phyloP scores from a whole-genome alignment of 495 filamentous ascomycete species.

The Physcia stellaris region DNA sequence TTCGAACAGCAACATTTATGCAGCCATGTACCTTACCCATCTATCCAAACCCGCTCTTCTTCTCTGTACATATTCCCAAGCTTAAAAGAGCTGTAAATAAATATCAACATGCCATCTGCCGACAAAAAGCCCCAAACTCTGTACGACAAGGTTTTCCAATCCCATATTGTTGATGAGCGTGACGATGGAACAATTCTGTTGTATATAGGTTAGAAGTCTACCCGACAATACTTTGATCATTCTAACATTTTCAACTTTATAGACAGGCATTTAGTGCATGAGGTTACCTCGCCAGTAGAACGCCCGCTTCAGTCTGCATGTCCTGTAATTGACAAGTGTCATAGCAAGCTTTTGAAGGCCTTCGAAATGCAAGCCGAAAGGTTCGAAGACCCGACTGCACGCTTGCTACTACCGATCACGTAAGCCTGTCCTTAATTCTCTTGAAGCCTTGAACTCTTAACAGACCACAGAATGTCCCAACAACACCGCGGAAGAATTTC shows the following conservation, averaged over 20 bases:
- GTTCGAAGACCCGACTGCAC: slow-evolving; percentile 94
- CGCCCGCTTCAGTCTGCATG: neutral
- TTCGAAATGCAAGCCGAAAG: slow-evolving; percentile 70
- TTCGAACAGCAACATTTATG: too few species aligned
- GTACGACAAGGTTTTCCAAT: slow-evolving; percentile 94
- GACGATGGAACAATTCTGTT: slow-evolving; percentile 82
- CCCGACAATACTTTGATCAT: slow-evolving; percentile 1
- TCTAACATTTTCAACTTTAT: too few species aligned
- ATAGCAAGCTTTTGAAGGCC: slow-evolving; percentile 92
- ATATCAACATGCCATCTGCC: slow-evolving; percentile 60
- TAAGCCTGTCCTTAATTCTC: slow-evolving; percentile 36
- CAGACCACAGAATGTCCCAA: slow-evolving; percentile 72
- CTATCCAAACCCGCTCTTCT: slow-evolving; percentile 11
- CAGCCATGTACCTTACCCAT: neutral
- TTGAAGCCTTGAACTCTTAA: slow-evolving; percentile 7
- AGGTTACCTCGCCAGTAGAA: slow-evolving; percentile 85
- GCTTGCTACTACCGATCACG: slow-evolving; percentile 90
- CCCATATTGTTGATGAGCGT: slow-evolving; percentile 88
- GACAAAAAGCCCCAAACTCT: slow-evolving; percentile 70
- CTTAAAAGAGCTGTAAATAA: neutral
- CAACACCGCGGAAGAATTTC: slow-evolving; percentile 73
- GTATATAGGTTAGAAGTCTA: slow-evolving; percentile 81
- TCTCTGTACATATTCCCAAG: too few species aligned
- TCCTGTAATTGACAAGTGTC: slow-evolving; percentile 14
- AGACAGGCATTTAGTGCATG: slow-evolving; percentile 92